Conservation (phyloP, 2,329 filamentous ascomycete genomes). For the Colletotrichum liriopes region DNA sequence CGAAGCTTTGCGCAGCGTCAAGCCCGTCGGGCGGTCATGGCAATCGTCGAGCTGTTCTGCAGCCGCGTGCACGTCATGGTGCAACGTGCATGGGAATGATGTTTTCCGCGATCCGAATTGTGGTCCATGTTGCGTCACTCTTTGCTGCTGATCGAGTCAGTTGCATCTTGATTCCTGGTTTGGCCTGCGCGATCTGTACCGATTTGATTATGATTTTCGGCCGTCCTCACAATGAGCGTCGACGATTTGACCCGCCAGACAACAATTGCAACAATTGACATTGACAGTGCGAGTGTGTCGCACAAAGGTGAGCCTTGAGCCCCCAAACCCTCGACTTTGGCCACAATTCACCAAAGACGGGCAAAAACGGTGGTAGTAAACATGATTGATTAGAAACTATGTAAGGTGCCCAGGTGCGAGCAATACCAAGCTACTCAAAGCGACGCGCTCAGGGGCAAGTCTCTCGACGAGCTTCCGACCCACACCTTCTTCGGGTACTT, state of each 20-base stretch:
- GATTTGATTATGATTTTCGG: neutral
- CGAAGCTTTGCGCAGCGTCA: neutral
- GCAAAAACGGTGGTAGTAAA: neutral
- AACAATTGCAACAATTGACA: too few relatives aligned
- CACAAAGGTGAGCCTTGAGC: neutral
- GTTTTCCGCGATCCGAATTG: conserved; percentile 11
- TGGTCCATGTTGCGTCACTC: conserved; percentile 38
- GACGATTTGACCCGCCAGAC: neutral
- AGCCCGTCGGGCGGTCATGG: neutral
- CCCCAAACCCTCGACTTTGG: neutral
- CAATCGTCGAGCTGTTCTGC: too few relatives aligned
- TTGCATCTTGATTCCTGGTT: conserved; percentile 15
- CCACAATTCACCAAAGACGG: neutral
- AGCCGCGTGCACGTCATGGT: conserved; percentile 6
- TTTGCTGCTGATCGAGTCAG: conserved; percentile 25
- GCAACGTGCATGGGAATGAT: neutral
- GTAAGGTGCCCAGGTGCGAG: neutral
- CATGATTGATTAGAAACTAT: conserved; percentile 24
- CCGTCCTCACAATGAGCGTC: neutral
- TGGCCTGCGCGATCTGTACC: neutral
- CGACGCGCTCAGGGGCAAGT: conserved; percentile 63
- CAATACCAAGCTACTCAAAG: conserved; percentile 41
- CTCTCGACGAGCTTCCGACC: conserved; percentile 70
- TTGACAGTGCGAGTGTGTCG: too few relatives aligned
- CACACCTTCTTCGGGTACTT: conserved; percentile 67